Base-by-base conservation (phyloP, 1,284 basidiomycete genomes). In the Vanrija sp. region DNA sequence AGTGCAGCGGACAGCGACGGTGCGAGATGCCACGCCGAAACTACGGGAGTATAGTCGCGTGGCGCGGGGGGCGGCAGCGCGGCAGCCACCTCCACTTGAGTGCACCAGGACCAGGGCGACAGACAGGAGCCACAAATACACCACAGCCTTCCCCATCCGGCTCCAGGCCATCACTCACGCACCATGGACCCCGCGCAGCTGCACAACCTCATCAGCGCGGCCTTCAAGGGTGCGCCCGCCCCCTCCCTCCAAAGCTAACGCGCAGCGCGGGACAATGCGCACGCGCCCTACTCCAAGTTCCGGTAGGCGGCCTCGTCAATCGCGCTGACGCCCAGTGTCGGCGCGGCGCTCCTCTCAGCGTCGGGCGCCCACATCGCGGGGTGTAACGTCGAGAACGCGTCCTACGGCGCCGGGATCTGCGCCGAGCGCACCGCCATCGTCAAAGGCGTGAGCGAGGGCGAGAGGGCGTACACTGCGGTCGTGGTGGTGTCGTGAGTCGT, bases 321-420 rank as follows among this genome's bases (percentile, higher is more conserved):
- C 3, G 4, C 6, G 27, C 49, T 42, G 7, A 41, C n/a, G 5
- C 10, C 8, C 49, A 76, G 75, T 10, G 92, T 96, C 10, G 92
- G 93, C 0, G 89, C 91, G 0, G 87, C 89, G 0, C 76, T 95
- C 12, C 76, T 94, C 18, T 79, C 84, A 1, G 71, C 80, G 0
- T 82, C 86, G 54, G 89, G 88, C 1, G 75, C 79, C 14, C 82
- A 94, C 38, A 81, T 92, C 57, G 86, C 83, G 50, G 91, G 92
- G 5, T 84, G 86, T 37, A 95, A 94, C 67, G 81, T 95, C 54
- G 92, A 96, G 76, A 95, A 95, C 66, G 89, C 89, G 0, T 89
- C 88, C 0, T 93, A 91, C 69, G 88, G 76, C 8, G 76, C 68
- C 0, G 72, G 69, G 0, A 90, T 94, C 56, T 96, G 91, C 62